Base-by-base conservation (phyloP, 768 basidiomycete genomes). In the Russula brevipes region DNA sequence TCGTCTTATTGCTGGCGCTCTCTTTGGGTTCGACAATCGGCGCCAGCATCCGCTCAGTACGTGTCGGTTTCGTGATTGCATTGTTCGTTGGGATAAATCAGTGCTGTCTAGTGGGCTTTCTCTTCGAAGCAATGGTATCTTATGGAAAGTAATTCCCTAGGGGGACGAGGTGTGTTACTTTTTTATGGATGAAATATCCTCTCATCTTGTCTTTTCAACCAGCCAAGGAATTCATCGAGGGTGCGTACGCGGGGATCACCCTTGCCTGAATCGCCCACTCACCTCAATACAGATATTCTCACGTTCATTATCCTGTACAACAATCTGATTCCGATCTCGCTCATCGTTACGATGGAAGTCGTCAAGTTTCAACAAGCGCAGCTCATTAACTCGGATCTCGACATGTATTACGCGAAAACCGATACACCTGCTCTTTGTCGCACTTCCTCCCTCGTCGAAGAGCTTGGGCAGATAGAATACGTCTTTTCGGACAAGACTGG, bases 271-370 rank as follows among this genome's bases (percentile, higher is more conserved):
- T n/a, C 45, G 42, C n/a, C 54, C 24, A 44, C 53, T 59, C 35
- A 72, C 55, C 10, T 39, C 24, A 19, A 58, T 33, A 61, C 69
- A 92, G 96, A 99, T 73, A 93, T 98, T 61, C 81, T 99, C 44
- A 98, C 97, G 10, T 99, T 98, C 79, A 91, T 98, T 75, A 96
- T 99, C 74, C 81, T 98, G 45, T 98, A 98, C 81, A 98, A 98
- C 79, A 99, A 98, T 77, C 82, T 99, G 69, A 98, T 99, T 64
- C 96, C 96, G 4, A 99, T 99, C 70, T 98, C 96, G 60, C 86
- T 99, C 69, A 96, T 98, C 70, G 97, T 99, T 69, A 98, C 97
- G 4, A 98, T 98, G 89, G 97, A 99, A 78, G 90, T 98, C 39
- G 97, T 99, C 77, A 98, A 98, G 74, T 98, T 89, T 71, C 94